Base-by-base conservation (phyloP, 2,329 filamentous ascomycete genomes). In the Talaromyces sp. region DNA sequence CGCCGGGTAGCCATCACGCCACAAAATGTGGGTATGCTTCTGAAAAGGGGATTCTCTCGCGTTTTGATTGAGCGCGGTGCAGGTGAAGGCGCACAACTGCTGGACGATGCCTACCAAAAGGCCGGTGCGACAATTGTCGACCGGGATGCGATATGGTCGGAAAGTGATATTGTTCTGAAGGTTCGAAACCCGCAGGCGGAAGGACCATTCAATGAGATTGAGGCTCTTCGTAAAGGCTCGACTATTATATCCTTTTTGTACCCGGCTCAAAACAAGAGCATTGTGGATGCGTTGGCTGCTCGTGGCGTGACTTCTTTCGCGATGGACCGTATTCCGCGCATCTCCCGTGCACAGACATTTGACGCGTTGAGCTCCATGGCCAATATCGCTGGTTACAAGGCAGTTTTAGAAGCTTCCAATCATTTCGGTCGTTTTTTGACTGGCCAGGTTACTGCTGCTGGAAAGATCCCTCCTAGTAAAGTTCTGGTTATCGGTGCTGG, bases 351-450 rank as follows among this genome's bases (percentile, higher is more conserved):
- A 1, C 91, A 96, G 69, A 86, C 89, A 0, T 96, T 95, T 64
- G 91, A 96, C 73, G 91, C 90, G 0, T 79, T 96, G 47, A 91
- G 90, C 70, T 94, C 89, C 9, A 96, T 96, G 91, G 91, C 91
- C 55, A 96, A 96, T 64, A 96, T 96, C 75, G 90, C 91, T 19
- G 91, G 91, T 0, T 96, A 96, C 76, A 96, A 95, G 73, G 91
- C 91, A 36, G 90, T 96, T 1, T 77, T 96, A 39, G 91, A 96
- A 71, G 91, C 91, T 1, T 92, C 90, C 13, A 96, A 96, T 72
- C 86, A 88, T 58, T 96, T 95, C 72, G 91, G 91, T 47, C 85
- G 91, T 41, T 96, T 95, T 67, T 75, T 96, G 61, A 95, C 91
- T 11, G 91, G 91, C 24, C 91, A 96, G 70, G 89, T 92, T 14